Evolutionary conservation across 345 rosid genomes (phyloP), one percentile per base, ranked within the genome.

Genomic region (Eucalyptus leucophloia): DNA sequence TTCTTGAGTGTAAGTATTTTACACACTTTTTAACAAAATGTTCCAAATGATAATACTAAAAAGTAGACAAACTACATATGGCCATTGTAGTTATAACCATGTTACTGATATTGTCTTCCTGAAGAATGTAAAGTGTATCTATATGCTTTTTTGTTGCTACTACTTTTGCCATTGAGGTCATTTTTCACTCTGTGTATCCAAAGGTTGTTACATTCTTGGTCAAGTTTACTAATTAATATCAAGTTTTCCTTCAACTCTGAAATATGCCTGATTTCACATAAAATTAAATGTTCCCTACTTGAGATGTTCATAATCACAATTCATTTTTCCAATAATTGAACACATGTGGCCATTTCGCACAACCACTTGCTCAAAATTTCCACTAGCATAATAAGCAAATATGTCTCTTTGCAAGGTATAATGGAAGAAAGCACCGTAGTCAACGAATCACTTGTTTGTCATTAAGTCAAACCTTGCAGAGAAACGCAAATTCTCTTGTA

Each of bases 291-390:
- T 60, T 7, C 32, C 14, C 32, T 28, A 60, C 17, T 26, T 28
- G 32, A 60, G 67, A 60, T 60, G 16, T 26, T 28, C 7, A 60
- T 12, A 60, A 26, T 60, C 16, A 60, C 4, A 28, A 0, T 60
- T 60, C 16, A 0, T 60, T 26, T 60, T 60, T 12, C 17, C 16
- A 60, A 60, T 6, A 6, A 28, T 28, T 26, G 67, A 12, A 60
- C 16, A 60, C 13, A 56, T 56, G 30, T 56, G 3, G 4, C 4
- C 10, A 12, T 60, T 60, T 60, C 17, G 0, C 16, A 60, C 16
- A 5, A 60, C 0, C 67, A 12, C 8, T 28, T 12, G 2, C 5
- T 0, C 0, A 1, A 53, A 53, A 53, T 53, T 2, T 53, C 26
- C 26, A 53, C 26, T 53, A 2, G 32, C 8, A 26, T 60, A 28